A percentile compares a stretch with the other conserved stretches of the same genome.
These are phyloP conservation scores for Cyclotella sp. DNA, from an alignment of 108 stramenopile genomes.

Conservation along the genomic window DNA sequence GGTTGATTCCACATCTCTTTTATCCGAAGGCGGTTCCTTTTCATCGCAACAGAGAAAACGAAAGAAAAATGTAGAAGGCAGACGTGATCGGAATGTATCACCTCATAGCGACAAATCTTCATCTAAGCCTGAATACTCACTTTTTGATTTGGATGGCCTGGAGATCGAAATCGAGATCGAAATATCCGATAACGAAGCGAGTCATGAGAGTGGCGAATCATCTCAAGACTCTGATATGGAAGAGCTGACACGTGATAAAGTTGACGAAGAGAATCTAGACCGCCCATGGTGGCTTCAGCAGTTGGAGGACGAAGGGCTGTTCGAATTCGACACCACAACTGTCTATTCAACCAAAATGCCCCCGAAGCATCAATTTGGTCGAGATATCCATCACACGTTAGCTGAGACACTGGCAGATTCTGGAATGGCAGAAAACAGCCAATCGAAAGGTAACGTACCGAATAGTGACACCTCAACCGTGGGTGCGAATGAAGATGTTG, in stretches of 20 bases:
- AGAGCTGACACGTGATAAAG: not conserved
- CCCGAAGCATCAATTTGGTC: conserved; percentile 20
- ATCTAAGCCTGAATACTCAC: not conserved
- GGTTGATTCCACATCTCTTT: not conserved
- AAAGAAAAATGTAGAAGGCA: not conserved
- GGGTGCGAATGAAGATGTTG: conserved; percentile 34
- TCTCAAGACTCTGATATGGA: not conserved
- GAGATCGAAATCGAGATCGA: conserved; percentile 10
- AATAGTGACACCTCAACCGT: conserved; percentile 38
- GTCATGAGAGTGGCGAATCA: not conserved
- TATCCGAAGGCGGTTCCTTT: not conserved
- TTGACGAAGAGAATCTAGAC: conserved; percentile 19
- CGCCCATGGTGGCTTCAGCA: conserved; percentile 51
- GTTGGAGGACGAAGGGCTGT: conserved; percentile 43
- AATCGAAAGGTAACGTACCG: conserved; percentile 1
- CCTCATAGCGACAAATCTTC: not conserved
- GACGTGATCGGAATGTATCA: not conserved
- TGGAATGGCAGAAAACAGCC: not conserved
- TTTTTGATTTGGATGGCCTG: conserved; percentile 11
- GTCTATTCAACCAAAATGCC: conserved; percentile 28
- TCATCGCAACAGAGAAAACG: not conserved
- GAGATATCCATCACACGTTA: conserved; percentile 19
- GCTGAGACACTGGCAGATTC: conserved; percentile 17
- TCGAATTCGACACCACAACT: conserved; percentile 44
- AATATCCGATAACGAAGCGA: not conserved